These are phyloP conservation scores for Noccaea caerulescens DNA, from an alignment of 345 rosid species.

Conservation along the genomic window DNA sequence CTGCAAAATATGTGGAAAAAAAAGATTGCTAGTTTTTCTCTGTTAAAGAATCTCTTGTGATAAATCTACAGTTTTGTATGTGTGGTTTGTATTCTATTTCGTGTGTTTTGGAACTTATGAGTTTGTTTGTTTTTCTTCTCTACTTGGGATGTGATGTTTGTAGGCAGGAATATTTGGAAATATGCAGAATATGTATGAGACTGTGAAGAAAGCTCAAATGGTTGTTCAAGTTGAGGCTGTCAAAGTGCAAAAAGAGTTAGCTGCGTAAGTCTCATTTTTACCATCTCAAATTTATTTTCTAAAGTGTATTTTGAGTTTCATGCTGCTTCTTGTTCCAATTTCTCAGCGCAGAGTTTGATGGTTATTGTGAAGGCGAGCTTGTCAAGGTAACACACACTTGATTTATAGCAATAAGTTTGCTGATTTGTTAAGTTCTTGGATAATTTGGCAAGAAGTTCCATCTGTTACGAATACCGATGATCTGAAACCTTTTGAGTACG, in stretches of 20 bases:
- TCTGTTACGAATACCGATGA: not conserved
- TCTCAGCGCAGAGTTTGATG: slow-evolving; percentile 92
- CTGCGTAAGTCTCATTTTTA: slow-evolving; percentile 55
- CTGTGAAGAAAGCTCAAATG: slow-evolving; percentile 97
- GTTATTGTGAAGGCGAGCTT: slow-evolving; percentile 94
- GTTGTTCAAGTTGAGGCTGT: slow-evolving; percentile 98
- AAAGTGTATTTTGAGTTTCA: slow-evolving; percentile 26
- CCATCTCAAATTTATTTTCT: not conserved
- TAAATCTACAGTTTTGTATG: too few species aligned
- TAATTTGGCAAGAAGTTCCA: too few species aligned
- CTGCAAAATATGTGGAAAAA: too few species aligned
- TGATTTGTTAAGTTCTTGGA: not conserved
- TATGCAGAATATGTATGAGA: slow-evolving; percentile 89
- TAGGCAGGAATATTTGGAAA: slow-evolving; percentile 93
- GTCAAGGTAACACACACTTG: slow-evolving; percentile 50
- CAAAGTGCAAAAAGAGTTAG: slow-evolving; percentile 87
- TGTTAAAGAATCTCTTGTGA: too few species aligned
- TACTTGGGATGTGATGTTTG: slow-evolving; percentile 27
- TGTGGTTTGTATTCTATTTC: too few species aligned
- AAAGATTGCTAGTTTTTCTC: too few species aligned
- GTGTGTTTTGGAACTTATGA: slow-evolving; percentile 21
- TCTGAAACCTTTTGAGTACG: not conserved
- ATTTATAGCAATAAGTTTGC: too few species aligned
- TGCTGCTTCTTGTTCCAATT: slow-evolving; percentile 27
- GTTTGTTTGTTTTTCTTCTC: not conserved